Evolutionary conservation across 2,329 filamentous ascomycete genomes (phyloP).

Genomic region (Microsporum canis): DNA sequence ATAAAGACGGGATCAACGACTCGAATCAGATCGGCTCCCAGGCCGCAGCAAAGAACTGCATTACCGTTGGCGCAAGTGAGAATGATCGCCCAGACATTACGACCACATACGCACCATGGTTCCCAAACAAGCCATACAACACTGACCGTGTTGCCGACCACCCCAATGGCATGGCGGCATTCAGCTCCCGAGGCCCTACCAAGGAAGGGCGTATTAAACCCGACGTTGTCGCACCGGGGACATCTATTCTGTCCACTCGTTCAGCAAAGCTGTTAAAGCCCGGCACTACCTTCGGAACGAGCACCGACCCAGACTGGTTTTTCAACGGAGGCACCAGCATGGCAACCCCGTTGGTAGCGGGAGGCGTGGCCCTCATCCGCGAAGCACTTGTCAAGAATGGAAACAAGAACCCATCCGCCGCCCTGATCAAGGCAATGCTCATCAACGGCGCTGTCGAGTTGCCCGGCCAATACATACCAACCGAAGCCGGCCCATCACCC

Average conservation of each 20-base stretch:
- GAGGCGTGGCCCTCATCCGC: constrained; percentile 17
- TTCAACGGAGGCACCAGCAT: constrained; percentile 18
- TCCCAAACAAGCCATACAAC: constrained; percentile 8
- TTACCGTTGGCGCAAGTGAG: constrained; percentile 20
- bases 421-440: constrained; percentile 20
- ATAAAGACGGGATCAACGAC: constrained; percentile 13
- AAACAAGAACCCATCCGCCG: constrained; percentile 13
- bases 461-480: constrained; percentile 14
- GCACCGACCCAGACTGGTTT: constrained; percentile 13
- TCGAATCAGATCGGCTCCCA: constrained; percentile 15
- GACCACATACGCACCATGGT: constrained; percentile 9
- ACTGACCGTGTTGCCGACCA: constrained; percentile 13
- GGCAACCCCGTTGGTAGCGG: constrained; percentile 19
- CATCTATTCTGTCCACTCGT: constrained; percentile 14
- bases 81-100: constrained; percentile 15
- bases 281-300: constrained; percentile 5
- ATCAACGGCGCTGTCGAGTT: constrained; percentile 19
- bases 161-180: constrained; percentile 15
- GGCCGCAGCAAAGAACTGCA: constrained; percentile 19
- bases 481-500: constrained; percentile 14
- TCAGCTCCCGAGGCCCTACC: constrained; percentile 18
- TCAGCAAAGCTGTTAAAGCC: constrained; percentile 10
- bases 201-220: constrained; percentile 16
- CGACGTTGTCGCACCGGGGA: constrained; percentile 19
- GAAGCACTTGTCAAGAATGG: constrained; percentile 14